Conservation (phyloP, 1,284 basidiomycete genomes). For the Lentinula novae-zelandiae region DNA sequence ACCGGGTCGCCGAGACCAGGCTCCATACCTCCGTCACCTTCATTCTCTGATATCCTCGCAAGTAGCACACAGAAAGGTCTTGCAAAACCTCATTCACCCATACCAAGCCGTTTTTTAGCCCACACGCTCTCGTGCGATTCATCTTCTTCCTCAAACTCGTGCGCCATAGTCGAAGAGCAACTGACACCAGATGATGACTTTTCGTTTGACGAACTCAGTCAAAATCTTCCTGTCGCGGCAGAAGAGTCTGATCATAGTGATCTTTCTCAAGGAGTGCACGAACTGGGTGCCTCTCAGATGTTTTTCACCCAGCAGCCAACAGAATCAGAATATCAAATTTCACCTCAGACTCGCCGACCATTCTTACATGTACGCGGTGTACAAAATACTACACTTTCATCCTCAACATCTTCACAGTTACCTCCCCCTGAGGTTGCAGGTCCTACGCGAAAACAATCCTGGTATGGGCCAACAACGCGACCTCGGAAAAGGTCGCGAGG, state of each 20-base stretch:
- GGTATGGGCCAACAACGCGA: slow-evolving; percentile 2
- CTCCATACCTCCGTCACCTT: slow-evolving; percentile 28
- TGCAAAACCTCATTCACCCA: neutral
- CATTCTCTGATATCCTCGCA: slow-evolving; percentile 30
- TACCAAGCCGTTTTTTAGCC: neutral
- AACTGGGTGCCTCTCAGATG: neutral
- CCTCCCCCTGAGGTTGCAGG: neutral
- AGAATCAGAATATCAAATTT: neutral
- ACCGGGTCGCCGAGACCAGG: slow-evolving; percentile 20
- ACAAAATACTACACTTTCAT: neutral
- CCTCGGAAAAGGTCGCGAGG: slow-evolving; percentile 5
- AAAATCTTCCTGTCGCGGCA: neutral
- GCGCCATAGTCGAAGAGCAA: slow-evolving; percentile 27
- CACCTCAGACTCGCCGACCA: neutral
- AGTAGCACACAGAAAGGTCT: slow-evolving; percentile 16
- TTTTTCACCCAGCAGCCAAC: neutral
- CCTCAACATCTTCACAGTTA: neutral
- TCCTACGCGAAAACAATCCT: neutral
- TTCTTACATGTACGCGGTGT: neutral
- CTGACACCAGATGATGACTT: slow-evolving; percentile 26
- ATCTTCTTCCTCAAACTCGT: slow-evolving; percentile 20
- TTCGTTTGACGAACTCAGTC: slow-evolving; percentile 5
- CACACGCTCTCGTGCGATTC: slow-evolving; percentile 13
- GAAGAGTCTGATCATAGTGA: neutral
- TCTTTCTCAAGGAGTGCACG: neutral